A percentile compares a stretch with the other conserved stretches of the same genome.
phyloP scores from a whole-genome alignment of 1,284 basidiomycete genomes.

The Malassezia vespertilionis region DNA sequence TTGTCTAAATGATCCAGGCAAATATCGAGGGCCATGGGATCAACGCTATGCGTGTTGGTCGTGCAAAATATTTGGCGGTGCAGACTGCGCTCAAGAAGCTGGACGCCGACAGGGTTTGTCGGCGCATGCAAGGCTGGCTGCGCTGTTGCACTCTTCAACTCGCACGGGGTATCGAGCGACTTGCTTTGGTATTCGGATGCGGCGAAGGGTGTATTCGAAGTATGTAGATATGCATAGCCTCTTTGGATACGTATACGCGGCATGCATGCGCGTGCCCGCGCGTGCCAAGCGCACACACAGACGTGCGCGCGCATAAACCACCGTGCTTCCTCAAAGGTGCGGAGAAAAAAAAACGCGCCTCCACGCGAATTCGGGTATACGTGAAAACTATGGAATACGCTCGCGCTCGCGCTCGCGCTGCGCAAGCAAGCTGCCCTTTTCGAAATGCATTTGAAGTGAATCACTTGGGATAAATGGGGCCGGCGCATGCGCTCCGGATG shows the following conservation, averaged over 20 bases:
- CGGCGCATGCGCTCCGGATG: too few species aligned
- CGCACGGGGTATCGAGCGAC: background rate
- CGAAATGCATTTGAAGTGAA: conserved; percentile 6
- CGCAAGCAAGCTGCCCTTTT: conserved; percentile 14
- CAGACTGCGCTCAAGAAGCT: conserved; percentile 68
- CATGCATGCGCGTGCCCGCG: too few species aligned
- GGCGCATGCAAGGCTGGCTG: conserved; percentile 17
- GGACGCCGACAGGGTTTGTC: conserved; percentile 79
- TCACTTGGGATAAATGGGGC: conserved; percentile 2
- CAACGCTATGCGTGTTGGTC: conserved; percentile 56
- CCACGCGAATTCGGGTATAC: too few species aligned
- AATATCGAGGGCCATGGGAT: conserved; percentile 59
- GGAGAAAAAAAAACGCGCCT: too few species aligned
- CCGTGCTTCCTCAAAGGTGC: too few species aligned
- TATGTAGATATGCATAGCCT: too few species aligned
- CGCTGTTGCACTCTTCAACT: background rate
- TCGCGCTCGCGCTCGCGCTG: background rate
- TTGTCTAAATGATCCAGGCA: conserved; percentile 65
- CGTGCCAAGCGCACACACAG: too few species aligned
- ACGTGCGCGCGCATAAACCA: too few species aligned
- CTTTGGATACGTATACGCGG: too few species aligned
- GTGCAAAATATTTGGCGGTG: conserved; percentile 72
- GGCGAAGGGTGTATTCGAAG: background rate
- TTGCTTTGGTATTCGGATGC: background rate
- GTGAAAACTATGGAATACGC: too few species aligned